phyloP scores from a whole-genome alignment of 305 asterid species.

The Andrographis paniculata region DNA sequence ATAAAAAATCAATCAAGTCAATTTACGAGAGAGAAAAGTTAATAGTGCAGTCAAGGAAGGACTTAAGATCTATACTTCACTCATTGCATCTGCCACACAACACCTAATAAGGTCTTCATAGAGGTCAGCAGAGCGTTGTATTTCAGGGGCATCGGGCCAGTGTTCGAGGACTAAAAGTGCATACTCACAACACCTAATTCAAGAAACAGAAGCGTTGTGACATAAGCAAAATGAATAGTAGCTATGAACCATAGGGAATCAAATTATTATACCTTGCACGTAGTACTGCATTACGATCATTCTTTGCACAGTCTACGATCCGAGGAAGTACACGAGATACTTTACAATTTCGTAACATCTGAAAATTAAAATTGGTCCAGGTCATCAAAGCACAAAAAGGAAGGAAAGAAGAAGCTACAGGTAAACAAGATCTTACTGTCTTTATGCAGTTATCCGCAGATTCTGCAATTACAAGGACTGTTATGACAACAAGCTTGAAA shows the following conservation, averaged over 20 bases:
- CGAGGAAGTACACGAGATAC: constrained; percentile 87
- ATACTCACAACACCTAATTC: constrained; percentile 86
- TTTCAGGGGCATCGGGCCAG: constrained; percentile 99
- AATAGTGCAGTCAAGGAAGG: constrained; percentile 7
- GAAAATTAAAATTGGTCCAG: constrained; percentile 21
- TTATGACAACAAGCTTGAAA: constrained; percentile 99
- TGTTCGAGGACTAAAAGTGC: constrained; percentile 89
- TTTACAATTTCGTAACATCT: constrained; percentile 99
- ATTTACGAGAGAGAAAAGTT: constrained; percentile 6
- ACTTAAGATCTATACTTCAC: constrained; percentile 62
- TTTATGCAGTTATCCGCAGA: constrained; percentile 98
- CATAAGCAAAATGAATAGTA: constrained; percentile 14
- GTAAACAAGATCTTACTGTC: constrained; percentile 47
- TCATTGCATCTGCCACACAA: constrained; percentile 97
- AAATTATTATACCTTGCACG: constrained; percentile 72
- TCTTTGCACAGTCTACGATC: constrained; percentile 85
- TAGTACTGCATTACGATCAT: constrained; percentile 85
- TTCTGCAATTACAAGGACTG: constrained; percentile 98
- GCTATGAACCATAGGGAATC: constrained; percentile 10
- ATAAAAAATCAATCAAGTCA: constrained; percentile 8
- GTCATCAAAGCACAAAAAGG: constrained; percentile 10
- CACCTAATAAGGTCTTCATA: constrained; percentile 93
- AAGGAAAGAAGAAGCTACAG: constrained; percentile 10
- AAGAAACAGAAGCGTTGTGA: constrained; percentile 21
- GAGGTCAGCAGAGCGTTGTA: constrained; percentile 91